Percentiles rank a stretch among this genome's conserved stretches.
Conservation (phyloP, 1,139 yeast genomes). For the Yamadazyma kanchanaburiensis region DNA sequence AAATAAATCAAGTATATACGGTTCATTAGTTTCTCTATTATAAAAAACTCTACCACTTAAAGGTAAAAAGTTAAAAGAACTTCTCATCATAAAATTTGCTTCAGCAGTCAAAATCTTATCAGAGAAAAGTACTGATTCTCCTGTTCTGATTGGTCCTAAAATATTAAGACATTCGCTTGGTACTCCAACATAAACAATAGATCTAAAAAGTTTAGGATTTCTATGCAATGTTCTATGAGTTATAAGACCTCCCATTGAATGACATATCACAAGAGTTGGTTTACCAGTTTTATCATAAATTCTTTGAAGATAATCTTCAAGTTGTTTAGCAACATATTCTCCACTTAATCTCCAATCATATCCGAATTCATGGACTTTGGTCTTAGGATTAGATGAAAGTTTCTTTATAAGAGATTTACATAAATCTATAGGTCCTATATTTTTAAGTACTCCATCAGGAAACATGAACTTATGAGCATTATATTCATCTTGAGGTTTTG, state of each 20-base stretch:
- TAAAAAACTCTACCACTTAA: constrained; percentile 69
- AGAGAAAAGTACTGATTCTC: constrained; percentile 75
- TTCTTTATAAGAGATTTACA: constrained; percentile 58
- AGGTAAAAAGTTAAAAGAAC: constrained; percentile 77
- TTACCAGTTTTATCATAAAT: constrained; percentile 41
- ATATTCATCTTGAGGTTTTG: constrained; percentile 59
- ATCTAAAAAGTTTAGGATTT: constrained; percentile 66
- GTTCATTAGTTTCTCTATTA: constrained; percentile 53
- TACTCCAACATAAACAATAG: constrained; percentile 75
- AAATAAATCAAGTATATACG: constrained; percentile 69
- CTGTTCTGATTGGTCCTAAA: constrained; percentile 78
- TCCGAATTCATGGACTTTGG: constrained; percentile 71
- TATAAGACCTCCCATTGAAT: constrained; percentile 90
- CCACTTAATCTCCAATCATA: constrained; percentile 89
- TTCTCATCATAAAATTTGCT: constrained; percentile 84
- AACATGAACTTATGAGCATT: constrained; percentile 49
- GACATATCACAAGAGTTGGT: constrained; percentile 73
- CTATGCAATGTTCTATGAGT: constrained; percentile 75
- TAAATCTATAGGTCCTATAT: constrained; percentile 86
- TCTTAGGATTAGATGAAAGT: constrained; percentile 54
- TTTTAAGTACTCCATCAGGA: constrained; percentile 77
- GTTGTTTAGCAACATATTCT: constrained; percentile 45
- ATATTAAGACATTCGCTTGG: constrained; percentile 86
- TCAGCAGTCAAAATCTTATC: constrained; percentile 75
- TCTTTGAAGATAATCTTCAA: constrained; percentile 44